phyloP scores from a whole-genome alignment of 2,329 filamentous ascomycete genomes.

The Xylaria hypoxylon region DNA sequence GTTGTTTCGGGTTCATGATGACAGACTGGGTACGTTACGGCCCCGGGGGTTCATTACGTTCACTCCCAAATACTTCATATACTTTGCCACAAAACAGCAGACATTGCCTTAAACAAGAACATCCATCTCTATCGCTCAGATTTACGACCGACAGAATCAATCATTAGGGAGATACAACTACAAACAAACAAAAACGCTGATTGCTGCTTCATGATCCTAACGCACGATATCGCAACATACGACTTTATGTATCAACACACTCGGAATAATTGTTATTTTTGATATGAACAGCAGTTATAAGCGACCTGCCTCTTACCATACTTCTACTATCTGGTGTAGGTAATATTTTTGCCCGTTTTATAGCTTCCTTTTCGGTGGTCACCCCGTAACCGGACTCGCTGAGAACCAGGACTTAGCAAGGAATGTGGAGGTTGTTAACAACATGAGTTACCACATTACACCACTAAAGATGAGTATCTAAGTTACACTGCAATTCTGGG shows the following conservation, averaged over 20 bases:
- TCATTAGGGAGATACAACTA: slow-evolving; percentile 5
- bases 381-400: too few relatives aligned
- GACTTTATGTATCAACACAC: background rate
- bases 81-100: background rate
- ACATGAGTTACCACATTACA: too few relatives aligned
- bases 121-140: background rate
- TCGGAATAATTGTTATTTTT: background rate
- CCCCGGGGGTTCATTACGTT: background rate
- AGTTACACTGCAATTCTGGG: too few relatives aligned
- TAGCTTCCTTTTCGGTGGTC: background rate
- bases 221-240: background rate
- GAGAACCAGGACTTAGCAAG: too few relatives aligned
- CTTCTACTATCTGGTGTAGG: background rate
- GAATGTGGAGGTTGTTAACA: too few relatives aligned
- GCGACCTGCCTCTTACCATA: background rate
- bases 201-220: background rate
- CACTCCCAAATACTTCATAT: background rate
- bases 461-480: too few relatives aligned
- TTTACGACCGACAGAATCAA: background rate
- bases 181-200: background rate
- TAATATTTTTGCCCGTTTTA: background rate
- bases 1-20: slow-evolving; percentile 11
- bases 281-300: background rate
- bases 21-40: background rate
- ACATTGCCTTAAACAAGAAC: background rate